Evolutionary conservation across 305 asterid genomes (phyloP).

Genomic region (Fraxinus latifolia): DNA sequence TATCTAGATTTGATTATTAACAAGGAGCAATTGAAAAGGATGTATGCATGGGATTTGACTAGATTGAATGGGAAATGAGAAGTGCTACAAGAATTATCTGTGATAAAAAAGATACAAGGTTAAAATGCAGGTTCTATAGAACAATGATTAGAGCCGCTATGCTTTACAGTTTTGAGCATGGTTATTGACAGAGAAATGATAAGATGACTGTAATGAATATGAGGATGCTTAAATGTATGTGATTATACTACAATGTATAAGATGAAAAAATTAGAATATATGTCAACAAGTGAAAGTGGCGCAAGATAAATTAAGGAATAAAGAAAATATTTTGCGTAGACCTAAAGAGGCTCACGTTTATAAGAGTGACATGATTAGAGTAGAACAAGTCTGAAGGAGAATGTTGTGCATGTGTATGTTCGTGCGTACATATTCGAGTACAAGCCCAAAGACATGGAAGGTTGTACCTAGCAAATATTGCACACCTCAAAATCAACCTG

Average conservation of each 20-base stretch:
- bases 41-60: background rate
- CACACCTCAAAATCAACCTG: background rate
- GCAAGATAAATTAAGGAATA: background rate
- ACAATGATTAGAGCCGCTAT: background rate
- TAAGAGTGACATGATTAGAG: background rate
- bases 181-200: background rate
- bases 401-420: background rate
- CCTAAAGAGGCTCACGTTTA: background rate
- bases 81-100: background rate
- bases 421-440: background rate
- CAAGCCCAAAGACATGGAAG: background rate
- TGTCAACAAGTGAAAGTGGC: background rate
- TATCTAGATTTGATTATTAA: background rate
- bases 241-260: background rate
- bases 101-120: background rate
- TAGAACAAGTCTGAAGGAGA: background rate
- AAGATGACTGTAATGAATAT: background rate
- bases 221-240: background rate
- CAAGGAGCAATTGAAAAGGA: background rate
- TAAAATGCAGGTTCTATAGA: background rate
- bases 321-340: background rate
- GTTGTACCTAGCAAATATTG: background rate
- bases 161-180: background rate
- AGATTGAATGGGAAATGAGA: background rate
- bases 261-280: background rate